A percentile compares a stretch with the other conserved stretches of the same genome.
Evolutionary conservation across 192 early-diverging fungal genomes (phyloP).

Genomic region (Backusella parvicylindrica): DNA sequence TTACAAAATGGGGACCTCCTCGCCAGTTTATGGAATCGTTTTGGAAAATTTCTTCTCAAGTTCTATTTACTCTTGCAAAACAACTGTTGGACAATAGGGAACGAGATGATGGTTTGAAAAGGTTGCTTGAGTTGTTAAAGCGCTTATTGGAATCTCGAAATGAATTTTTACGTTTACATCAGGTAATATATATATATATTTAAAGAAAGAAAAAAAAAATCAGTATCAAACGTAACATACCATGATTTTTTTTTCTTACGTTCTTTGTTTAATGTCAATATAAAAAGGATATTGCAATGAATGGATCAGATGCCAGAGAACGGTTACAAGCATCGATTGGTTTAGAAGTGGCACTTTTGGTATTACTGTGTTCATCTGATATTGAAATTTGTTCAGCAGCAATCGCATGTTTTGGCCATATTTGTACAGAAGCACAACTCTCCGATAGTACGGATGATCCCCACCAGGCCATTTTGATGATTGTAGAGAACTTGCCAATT

Average conservation of each 20-base stretch:
- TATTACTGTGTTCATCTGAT: constrained; percentile 74
- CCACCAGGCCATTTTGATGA: constrained; percentile 43
- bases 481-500: constrained; percentile 67
- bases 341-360: constrained; percentile 71
- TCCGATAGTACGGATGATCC: constrained; percentile 56
- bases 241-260: background rate
- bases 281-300: constrained; percentile 43
- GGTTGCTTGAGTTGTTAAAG: constrained; percentile 63
- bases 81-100: constrained; percentile 74
- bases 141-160: constrained; percentile 63
- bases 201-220: background rate
- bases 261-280: background rate
- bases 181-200: no score
- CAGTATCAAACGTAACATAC: background rate
- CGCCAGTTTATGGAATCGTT: constrained; percentile 69
- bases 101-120: constrained; percentile 60
- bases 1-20: constrained; percentile 78
- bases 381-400: constrained; percentile 59
- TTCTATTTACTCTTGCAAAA: constrained; percentile 65
- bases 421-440: constrained; percentile 70
- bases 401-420: constrained; percentile 61
- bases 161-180: constrained; percentile 50
- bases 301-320: constrained; percentile 59
- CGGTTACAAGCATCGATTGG: constrained; percentile 64
- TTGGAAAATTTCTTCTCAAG: constrained; percentile 71